These are phyloP conservation scores for Vitis amurensis DNA, from an alignment of 164 flowering plant genomes.

Conservation along the genomic window DNA sequence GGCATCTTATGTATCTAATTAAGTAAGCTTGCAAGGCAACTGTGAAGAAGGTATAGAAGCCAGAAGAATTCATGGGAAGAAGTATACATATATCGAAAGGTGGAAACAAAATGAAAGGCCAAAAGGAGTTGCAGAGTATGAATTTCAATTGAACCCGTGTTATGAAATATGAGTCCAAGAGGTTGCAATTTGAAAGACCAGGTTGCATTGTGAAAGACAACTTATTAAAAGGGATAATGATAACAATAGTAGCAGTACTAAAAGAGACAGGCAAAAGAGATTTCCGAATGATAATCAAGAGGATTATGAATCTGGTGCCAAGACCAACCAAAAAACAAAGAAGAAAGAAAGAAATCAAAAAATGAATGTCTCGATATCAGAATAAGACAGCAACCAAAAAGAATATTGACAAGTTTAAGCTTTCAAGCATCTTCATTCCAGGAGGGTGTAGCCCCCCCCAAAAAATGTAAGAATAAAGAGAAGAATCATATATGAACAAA, in stretches of 20 bases:
- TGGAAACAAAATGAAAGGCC: slow-evolving; percentile 73
- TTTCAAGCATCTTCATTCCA: slow-evolving; percentile 11
- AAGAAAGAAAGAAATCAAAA: slow-evolving; percentile 33
- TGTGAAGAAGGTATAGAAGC: slow-evolving; percentile 74
- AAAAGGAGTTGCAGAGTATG: slow-evolving; percentile 66
- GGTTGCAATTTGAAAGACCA: slow-evolving; percentile 44
- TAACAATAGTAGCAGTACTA: slow-evolving; percentile 32
- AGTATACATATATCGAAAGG: slow-evolving; percentile 64
- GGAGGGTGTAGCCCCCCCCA: slow-evolving; percentile 11
- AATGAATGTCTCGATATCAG: slow-evolving; percentile 36
- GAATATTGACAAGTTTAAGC: slow-evolving; percentile 19
- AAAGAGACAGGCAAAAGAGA: slow-evolving; percentile 50
- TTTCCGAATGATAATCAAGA: slow-evolving; percentile 44
- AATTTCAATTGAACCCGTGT: slow-evolving; percentile 49
- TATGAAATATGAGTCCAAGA: slow-evolving; percentile 64
- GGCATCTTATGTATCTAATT: slow-evolving; percentile 71
- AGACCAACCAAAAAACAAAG: no score
- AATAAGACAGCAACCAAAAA: slow-evolving; percentile 31
- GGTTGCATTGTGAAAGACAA: slow-evolving; percentile 41
- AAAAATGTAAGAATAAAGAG: slow-evolving; percentile 3
- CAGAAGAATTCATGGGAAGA: slow-evolving; percentile 74
- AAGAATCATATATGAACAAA: slow-evolving; percentile 8
- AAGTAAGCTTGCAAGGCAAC: slow-evolving; percentile 61
- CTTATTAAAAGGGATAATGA: slow-evolving; percentile 37
- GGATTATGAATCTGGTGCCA: slow-evolving; percentile 48